phyloP scores from a whole-genome alignment of 495 filamentous ascomycete genomes.

The Choiromyces venosus region DNA sequence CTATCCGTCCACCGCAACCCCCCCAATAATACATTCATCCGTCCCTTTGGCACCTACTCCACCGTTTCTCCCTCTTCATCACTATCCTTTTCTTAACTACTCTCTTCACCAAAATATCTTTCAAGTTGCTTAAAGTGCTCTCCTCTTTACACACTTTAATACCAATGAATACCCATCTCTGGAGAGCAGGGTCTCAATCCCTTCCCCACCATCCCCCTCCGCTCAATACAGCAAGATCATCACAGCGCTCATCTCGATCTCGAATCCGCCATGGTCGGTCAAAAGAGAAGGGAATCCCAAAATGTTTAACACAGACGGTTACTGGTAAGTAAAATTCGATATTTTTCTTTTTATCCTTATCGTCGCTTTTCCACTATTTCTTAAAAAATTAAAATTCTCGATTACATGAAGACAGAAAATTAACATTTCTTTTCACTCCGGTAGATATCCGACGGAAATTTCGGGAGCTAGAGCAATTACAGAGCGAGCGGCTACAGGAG shows the following conservation, averaged over 20 bases:
- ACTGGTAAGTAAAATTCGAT: constrained; percentile 29
- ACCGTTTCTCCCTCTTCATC: background rate
- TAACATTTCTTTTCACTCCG: constrained; percentile 13
- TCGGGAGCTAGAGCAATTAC: constrained; percentile 31
- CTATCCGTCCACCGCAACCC: background rate
- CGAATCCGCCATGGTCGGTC: constrained; percentile 33
- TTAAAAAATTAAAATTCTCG: constrained; percentile 2
- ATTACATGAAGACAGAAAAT: background rate
- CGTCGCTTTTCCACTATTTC: background rate
- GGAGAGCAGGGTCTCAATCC: constrained; percentile 26
- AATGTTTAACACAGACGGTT: constrained; percentile 25
- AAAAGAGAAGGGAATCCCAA: constrained; percentile 32
- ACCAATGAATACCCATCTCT: constrained; percentile 36
- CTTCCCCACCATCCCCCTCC: background rate
- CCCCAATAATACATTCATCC: background rate
- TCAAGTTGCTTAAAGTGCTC: background rate
- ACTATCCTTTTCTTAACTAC: background rate
- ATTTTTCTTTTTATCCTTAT: constrained; percentile 18
- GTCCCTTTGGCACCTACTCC: background rate
- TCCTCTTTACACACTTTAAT: constrained; percentile 5
- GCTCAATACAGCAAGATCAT: constrained; percentile 20
- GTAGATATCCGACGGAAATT: constrained; percentile 40
- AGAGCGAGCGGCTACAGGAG: constrained; percentile 35
- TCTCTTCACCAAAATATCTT: background rate
- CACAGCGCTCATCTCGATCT: constrained; percentile 28